phyloP scores from a whole-genome alignment of 2,329 filamentous ascomycete species.

The Penicillium occitanis region DNA sequence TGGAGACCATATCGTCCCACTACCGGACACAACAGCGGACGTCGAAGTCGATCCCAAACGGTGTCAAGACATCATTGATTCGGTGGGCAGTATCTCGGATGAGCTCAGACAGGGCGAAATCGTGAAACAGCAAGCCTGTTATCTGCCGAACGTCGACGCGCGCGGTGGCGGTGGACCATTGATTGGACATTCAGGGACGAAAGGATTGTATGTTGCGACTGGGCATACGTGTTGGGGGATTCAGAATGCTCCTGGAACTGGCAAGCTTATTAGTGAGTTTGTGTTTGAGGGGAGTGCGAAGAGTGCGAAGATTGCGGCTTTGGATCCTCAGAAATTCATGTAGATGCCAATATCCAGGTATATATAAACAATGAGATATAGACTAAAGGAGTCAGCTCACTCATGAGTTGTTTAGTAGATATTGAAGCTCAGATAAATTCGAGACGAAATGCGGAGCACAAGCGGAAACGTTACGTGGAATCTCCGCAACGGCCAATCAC shows the following conservation, averaged over 20 bases:
- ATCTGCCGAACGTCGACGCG: constrained; percentile 72
- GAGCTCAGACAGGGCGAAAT: constrained; percentile 67
- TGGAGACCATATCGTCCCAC: constrained; percentile 70
- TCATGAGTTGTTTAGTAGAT: not conserved
- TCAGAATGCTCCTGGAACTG: constrained; percentile 88
- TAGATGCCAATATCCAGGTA: constrained; percentile 22
- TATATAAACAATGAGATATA: not conserved
- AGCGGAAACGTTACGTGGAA: constrained; percentile 21
- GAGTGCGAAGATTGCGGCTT: constrained; percentile 64
- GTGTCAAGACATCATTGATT: constrained; percentile 82
- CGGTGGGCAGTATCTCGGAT: constrained; percentile 60
- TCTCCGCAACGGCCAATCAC: constrained; percentile 17
- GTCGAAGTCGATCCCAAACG: constrained; percentile 73
- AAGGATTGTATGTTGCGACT: constrained; percentile 75
- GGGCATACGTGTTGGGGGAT: constrained; percentile 99
- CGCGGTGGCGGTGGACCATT: constrained; percentile 65
- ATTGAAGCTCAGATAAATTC: not conserved
- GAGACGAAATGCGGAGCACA: constrained; percentile 6
- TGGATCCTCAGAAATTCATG: constrained; percentile 66
- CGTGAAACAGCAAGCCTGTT: constrained; percentile 82
- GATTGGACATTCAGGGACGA: constrained; percentile 70
- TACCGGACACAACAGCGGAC: constrained; percentile 72
- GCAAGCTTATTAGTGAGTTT: constrained; percentile 76
- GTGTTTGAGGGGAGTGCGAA: constrained; percentile 69
- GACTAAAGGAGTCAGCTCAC: not conserved